These are phyloP conservation scores for Spiraea crenata DNA, from an alignment of 331 rosid species.

Conservation along the genomic window DNA sequence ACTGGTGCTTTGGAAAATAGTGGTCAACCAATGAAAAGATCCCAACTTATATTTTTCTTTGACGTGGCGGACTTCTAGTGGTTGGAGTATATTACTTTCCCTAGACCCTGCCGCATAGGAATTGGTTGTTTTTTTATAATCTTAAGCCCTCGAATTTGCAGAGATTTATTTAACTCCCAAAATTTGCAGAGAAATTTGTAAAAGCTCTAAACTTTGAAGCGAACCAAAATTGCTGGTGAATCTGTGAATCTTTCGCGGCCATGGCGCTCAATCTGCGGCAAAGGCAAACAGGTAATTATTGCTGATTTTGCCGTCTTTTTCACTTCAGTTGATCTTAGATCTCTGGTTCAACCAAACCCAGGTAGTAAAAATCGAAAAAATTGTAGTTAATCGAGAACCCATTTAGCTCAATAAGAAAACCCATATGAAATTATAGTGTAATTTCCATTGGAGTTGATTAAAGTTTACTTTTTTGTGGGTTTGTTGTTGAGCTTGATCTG, in stretches of 20 bases:
- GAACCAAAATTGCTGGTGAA: conserved; percentile 1
- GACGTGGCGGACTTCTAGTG: conserved; percentile 9
- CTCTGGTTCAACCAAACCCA: conserved; percentile 2
- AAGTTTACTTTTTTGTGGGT: not conserved
- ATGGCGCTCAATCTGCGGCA: conserved; percentile 83
- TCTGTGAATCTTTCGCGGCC: not conserved
- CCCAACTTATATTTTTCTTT: no score
- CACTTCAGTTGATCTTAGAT: conserved; percentile 8
- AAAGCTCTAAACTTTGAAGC: not conserved
- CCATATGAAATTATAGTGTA: not conserved
- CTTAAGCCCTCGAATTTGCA: conserved; percentile 7
- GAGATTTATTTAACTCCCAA: not conserved
- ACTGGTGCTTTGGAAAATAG: no score
- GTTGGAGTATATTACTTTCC: rapidly evolving
- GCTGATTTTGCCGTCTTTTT: not conserved
- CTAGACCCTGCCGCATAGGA: not conserved
- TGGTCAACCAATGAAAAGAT: not conserved
- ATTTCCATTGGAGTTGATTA: not conserved
- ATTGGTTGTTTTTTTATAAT: rapidly evolving
- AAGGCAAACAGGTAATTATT: conserved; percentile 55
- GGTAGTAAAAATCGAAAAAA: not conserved
- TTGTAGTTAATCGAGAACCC: conserved; percentile 1
- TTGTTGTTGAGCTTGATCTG: conserved; percentile 1
- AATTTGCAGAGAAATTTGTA: conserved; percentile 4
- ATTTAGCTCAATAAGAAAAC: not conserved